Evolutionary conservation across 148 eudicot genomes (phyloP), one percentile per base, ranked within the genome.

Genomic region (Chenopodium berlandieri): DNA sequence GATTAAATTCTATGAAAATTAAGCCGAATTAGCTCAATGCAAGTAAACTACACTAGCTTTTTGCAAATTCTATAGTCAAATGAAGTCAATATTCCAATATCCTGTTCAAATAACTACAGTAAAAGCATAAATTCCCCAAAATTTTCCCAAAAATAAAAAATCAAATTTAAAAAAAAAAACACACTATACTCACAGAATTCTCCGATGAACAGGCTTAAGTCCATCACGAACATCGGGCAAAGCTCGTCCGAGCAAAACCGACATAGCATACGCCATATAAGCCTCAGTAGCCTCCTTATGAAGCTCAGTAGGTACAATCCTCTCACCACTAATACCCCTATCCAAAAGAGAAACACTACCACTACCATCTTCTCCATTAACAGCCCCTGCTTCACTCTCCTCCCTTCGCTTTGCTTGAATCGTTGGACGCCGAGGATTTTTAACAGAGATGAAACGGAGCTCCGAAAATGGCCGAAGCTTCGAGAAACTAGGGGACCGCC

Each of bases 271-370:
- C 14, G 99, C 83, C 95, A 94, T 91, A 80, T 96, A 96, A 0
- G 99, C 98, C 65, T 96, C 98, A 2, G 94, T 96, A 2, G 99
- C 98, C 86, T 96, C 99, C 85, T 88, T 94, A 37, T 96, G 98
- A 62, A 96, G 92, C 90, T 92, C 99, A 11, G 89, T 54, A 30
- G 87, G 83, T 0, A 96, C 91, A 78, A 96, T 80, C 78, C 97
- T 90, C 84, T 84, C 89, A 40, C 81, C 85, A 22, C 75, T 75
- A 12, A 77, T 75, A 20, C 73, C 87, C 37, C 78, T 82, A 13
- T 80, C 82, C 12, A 30, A 80, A 19, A 72, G 20, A 14, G 27
- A 32, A 12, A 79, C 70, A 60, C 80, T 79, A 14, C 79, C 86
- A 54, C 67, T 86, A 2, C 89, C 85, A 30, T 78, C 81, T 2